A percentile compares a stretch with the other conserved stretches of the same genome.
Evolutionary conservation across 2,329 filamentous ascomycete species (phyloP).

Genomic region (Coleophoma eucalyptorum): DNA sequence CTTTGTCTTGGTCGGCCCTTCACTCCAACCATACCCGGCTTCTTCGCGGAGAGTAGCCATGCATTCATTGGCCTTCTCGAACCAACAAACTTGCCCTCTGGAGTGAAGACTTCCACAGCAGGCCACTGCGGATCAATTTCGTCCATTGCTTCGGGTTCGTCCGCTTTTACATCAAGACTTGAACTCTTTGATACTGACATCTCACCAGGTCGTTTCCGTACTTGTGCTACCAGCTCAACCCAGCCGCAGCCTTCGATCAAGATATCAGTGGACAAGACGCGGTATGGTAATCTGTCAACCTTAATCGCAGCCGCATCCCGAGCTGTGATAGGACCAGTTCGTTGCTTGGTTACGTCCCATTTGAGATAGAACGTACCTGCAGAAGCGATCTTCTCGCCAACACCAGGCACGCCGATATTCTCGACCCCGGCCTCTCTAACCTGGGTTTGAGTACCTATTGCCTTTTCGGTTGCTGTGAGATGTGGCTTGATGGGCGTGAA

Average conservation of each 20-base stretch:
- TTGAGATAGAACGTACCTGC: constrained; percentile 74
- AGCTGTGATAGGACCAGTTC: constrained; percentile 69
- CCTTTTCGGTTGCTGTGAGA: constrained; percentile 76
- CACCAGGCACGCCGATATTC: constrained; percentile 58
- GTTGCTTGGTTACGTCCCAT: constrained; percentile 78
- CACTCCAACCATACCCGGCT: constrained; percentile 44
- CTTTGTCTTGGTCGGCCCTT: constrained; percentile 60
- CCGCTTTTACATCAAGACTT: constrained; percentile 4
- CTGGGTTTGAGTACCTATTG: constrained; percentile 67
- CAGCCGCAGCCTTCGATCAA: constrained; percentile 91
- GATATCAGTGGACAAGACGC: constrained; percentile 76
- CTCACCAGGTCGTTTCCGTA: constrained; percentile 52
- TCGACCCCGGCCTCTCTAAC: constrained; percentile 54
- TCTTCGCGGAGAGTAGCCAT: constrained; percentile 56
- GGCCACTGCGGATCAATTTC: constrained; percentile 48
- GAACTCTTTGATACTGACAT: constrained; percentile 23
- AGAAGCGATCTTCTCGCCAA: constrained; percentile 54
- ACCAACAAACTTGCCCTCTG: constrained; percentile 76
- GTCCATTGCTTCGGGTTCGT: constrained; percentile 8
- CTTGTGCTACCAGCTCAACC: constrained; percentile 83
- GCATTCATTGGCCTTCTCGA: constrained; percentile 66
- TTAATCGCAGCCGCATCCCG: constrained; percentile 59
- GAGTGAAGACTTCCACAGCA: constrained; percentile 78
- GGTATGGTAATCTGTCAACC: constrained; percentile 71
- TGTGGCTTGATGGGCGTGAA: constrained; percentile 80